Conservation (phyloP, 768 basidiomycete genomes). For the Psilocybe cubensis region DNA sequence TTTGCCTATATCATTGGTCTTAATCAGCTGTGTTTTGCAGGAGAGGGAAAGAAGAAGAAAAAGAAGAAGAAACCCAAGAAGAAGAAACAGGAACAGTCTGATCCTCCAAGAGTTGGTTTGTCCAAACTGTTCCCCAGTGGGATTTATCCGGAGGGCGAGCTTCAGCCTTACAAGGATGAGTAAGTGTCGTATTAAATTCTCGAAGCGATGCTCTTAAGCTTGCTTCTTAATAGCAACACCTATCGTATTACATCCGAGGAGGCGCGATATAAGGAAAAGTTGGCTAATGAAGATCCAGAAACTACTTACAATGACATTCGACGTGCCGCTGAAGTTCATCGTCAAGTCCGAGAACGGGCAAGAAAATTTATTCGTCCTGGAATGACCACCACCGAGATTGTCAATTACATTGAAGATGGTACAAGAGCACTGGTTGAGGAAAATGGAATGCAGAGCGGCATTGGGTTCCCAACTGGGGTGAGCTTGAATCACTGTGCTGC, state of each 20-base stretch:
- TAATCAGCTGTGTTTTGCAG: slow-evolving; percentile 25
- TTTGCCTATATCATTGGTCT: background rate
- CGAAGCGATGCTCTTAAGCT: slow-evolving; percentile 1
- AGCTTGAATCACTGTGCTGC: slow-evolving; percentile 95
- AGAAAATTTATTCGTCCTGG: slow-evolving; percentile 87
- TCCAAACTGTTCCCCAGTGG: slow-evolving; percentile 88
- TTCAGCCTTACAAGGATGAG: slow-evolving; percentile 92
- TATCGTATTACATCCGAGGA: slow-evolving; percentile 93
- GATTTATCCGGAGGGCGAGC: slow-evolving; percentile 90
- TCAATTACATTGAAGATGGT: slow-evolving; percentile 90
- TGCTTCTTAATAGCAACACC: slow-evolving; percentile 59
- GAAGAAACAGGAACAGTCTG: slow-evolving; percentile 82
- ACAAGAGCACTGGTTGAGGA: slow-evolving; percentile 92
- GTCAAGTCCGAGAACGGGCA: slow-evolving; percentile 85
- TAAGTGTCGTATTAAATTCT: slow-evolving; percentile 39
- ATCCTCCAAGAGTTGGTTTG: slow-evolving; percentile 88
- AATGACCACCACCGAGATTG: slow-evolving; percentile 94
- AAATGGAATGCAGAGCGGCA: slow-evolving; percentile 79
- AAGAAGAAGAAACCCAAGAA: slow-evolving; percentile 94
- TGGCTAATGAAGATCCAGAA: slow-evolving; percentile 79
- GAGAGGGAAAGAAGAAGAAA: slow-evolving; percentile 80
- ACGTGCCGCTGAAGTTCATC: slow-evolving; percentile 93
- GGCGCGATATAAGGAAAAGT: slow-evolving; percentile 79
- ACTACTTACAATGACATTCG: slow-evolving; percentile 89
- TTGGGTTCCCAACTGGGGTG: slow-evolving; percentile 97